Evolutionary conservation across 257 asterid genomes (phyloP).

Genomic region (Solanum sejunctum): DNA sequence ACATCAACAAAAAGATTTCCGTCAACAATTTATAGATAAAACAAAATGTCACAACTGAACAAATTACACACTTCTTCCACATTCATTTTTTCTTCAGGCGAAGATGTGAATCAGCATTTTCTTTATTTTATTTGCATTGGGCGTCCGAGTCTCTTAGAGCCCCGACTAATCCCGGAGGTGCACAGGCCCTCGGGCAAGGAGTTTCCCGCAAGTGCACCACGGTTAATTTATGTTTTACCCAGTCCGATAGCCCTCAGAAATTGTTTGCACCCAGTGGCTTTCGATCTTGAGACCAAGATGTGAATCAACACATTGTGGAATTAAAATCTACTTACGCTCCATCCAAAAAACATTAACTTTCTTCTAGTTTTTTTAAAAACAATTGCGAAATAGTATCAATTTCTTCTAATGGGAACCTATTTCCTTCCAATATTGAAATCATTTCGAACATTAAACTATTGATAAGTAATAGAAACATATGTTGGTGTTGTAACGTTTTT

Average conservation of each 20-base stretch:
- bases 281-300: not conserved
- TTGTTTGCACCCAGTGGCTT: no score
- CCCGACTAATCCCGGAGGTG: no score
- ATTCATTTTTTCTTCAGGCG: not conserved
- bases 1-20: not conserved
- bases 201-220: no score
- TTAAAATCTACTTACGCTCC: not conserved
- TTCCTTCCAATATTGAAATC: not conserved
- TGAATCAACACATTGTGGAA: not conserved
- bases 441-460: not conserved
- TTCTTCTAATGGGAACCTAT: not conserved
- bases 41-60: not conserved
- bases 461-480: not conserved
- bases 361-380: not conserved
- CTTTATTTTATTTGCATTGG: no score
- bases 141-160: no score
- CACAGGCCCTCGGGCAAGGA: no score
- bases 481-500: not conserved
- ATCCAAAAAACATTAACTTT: not conserved
- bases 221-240: no score
- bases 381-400: not conserved
- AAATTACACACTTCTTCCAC: not conserved
- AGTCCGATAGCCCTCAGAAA: no score
- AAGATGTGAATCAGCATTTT: not conserved
- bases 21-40: not conserved